Base-by-base conservation (phyloP, 2,329 filamentous ascomycete species). In the Fragosphaeria purpurea region DNA sequence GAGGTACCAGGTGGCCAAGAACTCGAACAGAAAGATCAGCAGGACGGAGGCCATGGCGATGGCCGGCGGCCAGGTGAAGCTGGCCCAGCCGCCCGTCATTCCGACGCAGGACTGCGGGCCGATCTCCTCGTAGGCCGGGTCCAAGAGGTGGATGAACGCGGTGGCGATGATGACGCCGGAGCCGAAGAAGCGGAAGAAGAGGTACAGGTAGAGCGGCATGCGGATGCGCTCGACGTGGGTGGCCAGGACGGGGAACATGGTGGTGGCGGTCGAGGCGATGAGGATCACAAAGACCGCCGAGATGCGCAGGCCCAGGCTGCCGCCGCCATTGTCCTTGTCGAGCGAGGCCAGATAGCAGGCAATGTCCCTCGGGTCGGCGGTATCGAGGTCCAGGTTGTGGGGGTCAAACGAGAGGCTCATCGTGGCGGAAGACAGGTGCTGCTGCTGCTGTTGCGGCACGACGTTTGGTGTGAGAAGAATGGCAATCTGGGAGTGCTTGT, bases 91-190 rank as follows among this genome's bases (percentile, higher is more conserved):
- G 0, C 70, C 72, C 0, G 74, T 77, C 64, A 75, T 54, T 33
- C 66, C 66, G 7, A 68, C 64, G 48, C 66, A 69, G n/a, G 61
- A 62, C 2, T 55, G 55, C 1, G 66, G 64, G 1, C 65, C 65
- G 2, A 86, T 86, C 51, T 89, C 85, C 44, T 80, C 79, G 53
- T 85, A 79, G 4, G 90, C 90, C 0, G 90, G 90, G 0, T 82
- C 82, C 10, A 96, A 74, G 1, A 90, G 71, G 65, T 95, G 90
- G 64, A 96, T 91, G 65, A 93, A 95, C 0, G 90, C 88, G 2
- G 90, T 96, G 4, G 87, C 86, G 56, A 95, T 80, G 60, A 96
- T 96, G 55, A 96, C 89, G 41, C 90, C 90, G 0, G 88, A 91
- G 55, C 90, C 90, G 62, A 95, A 88, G 67, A 90, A 95, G 64